Evolutionary conservation across 192 early-diverging fungal species (phyloP).

Genomic region (Geranomyces michiganensis): DNA sequence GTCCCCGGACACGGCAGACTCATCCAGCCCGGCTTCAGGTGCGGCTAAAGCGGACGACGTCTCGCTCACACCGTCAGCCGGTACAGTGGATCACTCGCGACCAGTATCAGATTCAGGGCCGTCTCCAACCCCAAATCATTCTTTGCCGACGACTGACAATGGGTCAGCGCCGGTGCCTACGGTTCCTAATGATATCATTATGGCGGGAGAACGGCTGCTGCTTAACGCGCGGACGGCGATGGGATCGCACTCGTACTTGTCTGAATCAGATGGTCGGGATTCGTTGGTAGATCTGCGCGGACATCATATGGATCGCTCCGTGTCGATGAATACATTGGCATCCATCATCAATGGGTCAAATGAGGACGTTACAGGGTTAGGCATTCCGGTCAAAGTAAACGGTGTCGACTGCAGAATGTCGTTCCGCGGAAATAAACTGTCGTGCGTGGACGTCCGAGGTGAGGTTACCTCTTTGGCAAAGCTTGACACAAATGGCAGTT

Average conservation of each 20-base stretch:
- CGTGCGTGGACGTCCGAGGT: conserved; percentile 8
- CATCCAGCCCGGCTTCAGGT: too few relatives aligned
- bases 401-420: neutral
- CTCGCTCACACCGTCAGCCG: too few relatives aligned
- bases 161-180: neutral
- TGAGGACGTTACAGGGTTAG: neutral
- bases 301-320: conserved; percentile 3
- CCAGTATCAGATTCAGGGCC: too few relatives aligned
- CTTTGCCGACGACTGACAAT: too few relatives aligned
- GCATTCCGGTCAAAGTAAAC: neutral
- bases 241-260: neutral
- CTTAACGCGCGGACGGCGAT: conserved; percentile 1
- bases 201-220: neutral
- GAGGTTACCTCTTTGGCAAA: neutral
- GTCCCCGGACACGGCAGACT: too few relatives aligned
- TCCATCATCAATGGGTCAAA: conserved; percentile 4
- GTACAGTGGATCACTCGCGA: too few relatives aligned
- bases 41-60: too few relatives aligned
- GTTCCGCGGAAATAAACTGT: neutral
- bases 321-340: conserved; percentile 6
- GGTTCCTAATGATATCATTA: neutral
- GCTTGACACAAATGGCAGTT: neutral
- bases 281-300: neutral
- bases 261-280: neutral
- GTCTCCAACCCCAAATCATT: too few relatives aligned